phyloP scores from a whole-genome alignment of 106 monocot genomes.

The Acorus calamus region DNA sequence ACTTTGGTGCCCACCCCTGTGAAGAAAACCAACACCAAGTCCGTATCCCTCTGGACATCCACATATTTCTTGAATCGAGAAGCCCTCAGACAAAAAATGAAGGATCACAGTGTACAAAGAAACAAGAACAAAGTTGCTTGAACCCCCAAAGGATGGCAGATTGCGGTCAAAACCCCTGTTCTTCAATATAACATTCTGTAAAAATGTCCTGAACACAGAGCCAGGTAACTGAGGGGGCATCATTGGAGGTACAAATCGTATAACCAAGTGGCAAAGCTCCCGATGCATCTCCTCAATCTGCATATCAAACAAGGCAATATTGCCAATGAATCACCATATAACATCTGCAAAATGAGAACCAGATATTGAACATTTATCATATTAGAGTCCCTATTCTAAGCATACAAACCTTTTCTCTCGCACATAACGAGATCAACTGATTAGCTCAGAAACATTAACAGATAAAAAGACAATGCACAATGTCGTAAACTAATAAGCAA shows the following conservation, averaged over 20 bases:
- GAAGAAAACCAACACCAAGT: slow-evolving; percentile 59
- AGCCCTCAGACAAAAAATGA: slow-evolving; percentile 91
- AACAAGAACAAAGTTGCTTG: slow-evolving; percentile 46
- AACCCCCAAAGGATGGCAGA: slow-evolving; percentile 27
- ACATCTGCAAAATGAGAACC: neutral
- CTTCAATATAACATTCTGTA: slow-evolving; percentile 70
- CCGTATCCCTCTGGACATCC: slow-evolving; percentile 21
- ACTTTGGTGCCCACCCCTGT: slow-evolving; percentile 55
- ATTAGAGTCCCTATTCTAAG: too few species aligned
- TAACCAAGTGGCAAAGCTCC: slow-evolving; percentile 67
- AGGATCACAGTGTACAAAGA: slow-evolving; percentile 93
- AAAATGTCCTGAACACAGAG: slow-evolving; percentile 71
- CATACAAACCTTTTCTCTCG: too few species aligned
- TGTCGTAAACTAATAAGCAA: too few species aligned
- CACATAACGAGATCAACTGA: too few species aligned
- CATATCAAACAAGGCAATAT: slow-evolving; percentile 17
- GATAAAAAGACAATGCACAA: too few species aligned
- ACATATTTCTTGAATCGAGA: slow-evolving; percentile 26
- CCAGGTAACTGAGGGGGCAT: slow-evolving; percentile 45
- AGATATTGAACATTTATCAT: neutral
- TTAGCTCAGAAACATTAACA: too few species aligned
- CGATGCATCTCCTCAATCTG: slow-evolving; percentile 95
- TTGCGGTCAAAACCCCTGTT: slow-evolving; percentile 51
- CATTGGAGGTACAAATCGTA: slow-evolving; percentile 69
- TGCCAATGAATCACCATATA: neutral